phyloP scores from a whole-genome alignment of 495 filamentous ascomycete species.

The Lasiosphaeris hirsuta region DNA sequence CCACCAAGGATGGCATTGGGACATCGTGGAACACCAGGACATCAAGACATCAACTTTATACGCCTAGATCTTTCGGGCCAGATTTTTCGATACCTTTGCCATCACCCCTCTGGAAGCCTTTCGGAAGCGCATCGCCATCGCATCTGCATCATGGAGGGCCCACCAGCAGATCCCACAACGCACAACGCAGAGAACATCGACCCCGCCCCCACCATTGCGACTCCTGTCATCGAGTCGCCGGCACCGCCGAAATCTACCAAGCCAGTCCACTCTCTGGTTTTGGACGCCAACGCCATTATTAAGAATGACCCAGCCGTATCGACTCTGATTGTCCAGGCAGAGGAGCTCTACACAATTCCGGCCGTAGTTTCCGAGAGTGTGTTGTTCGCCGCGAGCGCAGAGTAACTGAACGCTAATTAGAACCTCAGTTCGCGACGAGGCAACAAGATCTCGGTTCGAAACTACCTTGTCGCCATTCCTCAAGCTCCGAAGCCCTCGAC shows the following conservation, averaged over 20 bases:
- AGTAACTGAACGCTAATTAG: not conserved
- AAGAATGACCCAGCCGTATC: slow-evolving; percentile 81
- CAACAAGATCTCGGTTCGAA: slow-evolving; percentile 73
- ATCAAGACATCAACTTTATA: too few species aligned
- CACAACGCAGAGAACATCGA: slow-evolving; percentile 10
- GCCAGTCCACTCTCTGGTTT: slow-evolving; percentile 74
- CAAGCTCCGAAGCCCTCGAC: slow-evolving; percentile 65
- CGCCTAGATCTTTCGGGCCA: too few species aligned
- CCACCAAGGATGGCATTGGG: too few species aligned
- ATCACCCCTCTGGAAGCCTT: too few species aligned
- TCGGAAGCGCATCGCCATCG: too few species aligned
- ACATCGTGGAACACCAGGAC: too few species aligned
- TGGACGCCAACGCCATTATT: slow-evolving; percentile 90
- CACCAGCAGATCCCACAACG: slow-evolving; percentile 8
- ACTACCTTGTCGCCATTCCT: slow-evolving; percentile 81
- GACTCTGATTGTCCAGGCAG: slow-evolving; percentile 68
- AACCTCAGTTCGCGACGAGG: slow-evolving; percentile 57
- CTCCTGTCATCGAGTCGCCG: not conserved
- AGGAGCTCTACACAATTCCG: slow-evolving; percentile 79
- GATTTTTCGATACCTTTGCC: too few species aligned
- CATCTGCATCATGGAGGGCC: slow-evolving; percentile 15
- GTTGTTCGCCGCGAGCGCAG: not conserved
- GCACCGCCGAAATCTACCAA: slow-evolving; percentile 41
- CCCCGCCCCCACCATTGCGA: slow-evolving; percentile 27
- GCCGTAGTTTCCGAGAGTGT: slow-evolving; percentile 84